Evolutionary conservation across 176 grass and related monocot species (phyloP).

Genomic region (Oryza meyeriana): DNA sequence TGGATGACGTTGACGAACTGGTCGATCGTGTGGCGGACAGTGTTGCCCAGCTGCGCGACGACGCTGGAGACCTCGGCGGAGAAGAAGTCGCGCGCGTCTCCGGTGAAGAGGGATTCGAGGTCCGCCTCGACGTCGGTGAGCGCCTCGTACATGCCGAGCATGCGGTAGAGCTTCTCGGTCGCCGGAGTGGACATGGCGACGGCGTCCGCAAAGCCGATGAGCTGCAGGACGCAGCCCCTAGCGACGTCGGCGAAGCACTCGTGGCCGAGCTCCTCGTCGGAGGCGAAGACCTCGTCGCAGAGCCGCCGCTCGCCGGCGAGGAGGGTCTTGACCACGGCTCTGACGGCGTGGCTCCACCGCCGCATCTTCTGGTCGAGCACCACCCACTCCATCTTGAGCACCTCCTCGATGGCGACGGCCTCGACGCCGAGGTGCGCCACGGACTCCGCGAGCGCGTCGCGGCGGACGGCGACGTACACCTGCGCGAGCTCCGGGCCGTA

Average conservation of each 20-base stretch:
- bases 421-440: constrained; percentile 50
- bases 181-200: constrained; percentile 55
- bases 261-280: constrained; percentile 42
- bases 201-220: constrained; percentile 73
- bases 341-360: constrained; percentile 63
- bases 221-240: constrained; percentile 63
- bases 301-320: constrained; percentile 50
- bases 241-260: constrained; percentile 80
- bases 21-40: constrained; percentile 51
- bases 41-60: constrained; percentile 42
- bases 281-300: constrained; percentile 58
- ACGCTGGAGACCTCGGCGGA: constrained; percentile 38
- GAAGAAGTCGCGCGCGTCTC: constrained; percentile 47
- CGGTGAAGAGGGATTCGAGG: constrained; percentile 48
- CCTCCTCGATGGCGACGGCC: constrained; percentile 68
- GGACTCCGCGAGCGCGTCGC: constrained; percentile 59
- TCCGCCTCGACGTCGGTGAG: constrained; percentile 50
- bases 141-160: constrained; percentile 82
- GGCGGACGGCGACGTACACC: constrained; percentile 56
- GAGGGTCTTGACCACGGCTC: constrained; percentile 32
- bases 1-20: constrained; percentile 64
- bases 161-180: constrained; percentile 71
- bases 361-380: constrained; percentile 68
- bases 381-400: constrained; percentile 64
- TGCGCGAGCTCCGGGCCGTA: constrained; percentile 74